Evolutionary conservation across 75 land plant species (phyloP).

Genomic region (Cunninghamia lanceolata): DNA sequence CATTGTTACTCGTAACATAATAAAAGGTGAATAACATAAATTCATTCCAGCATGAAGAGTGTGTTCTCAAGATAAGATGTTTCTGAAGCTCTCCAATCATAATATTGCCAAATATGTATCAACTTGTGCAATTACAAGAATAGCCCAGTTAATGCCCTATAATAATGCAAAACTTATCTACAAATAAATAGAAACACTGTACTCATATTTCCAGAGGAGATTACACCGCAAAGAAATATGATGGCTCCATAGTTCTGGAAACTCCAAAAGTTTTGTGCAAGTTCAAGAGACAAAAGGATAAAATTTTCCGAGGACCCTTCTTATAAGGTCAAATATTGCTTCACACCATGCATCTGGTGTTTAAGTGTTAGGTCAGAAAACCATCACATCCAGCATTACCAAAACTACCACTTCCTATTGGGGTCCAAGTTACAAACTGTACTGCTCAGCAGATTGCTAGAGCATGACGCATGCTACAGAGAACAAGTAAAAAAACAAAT

Average conservation of each 20-base stretch:
- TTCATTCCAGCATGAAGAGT: neutral
- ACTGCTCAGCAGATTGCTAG: neutral
- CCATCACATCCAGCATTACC: neutral
- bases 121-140: neutral
- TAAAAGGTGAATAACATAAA: neutral
- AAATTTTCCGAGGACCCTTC: neutral
- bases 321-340: neutral
- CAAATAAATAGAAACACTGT: neutral
- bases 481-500: neutral
- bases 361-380: neutral
- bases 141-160: neutral
- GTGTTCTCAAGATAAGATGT: neutral
- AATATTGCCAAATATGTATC: neutral
- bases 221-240: neutral
- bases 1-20: neutral
- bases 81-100: neutral
- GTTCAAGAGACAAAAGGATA: neutral
- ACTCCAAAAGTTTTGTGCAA: neutral
- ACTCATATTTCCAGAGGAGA: neutral
- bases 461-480: neutral
- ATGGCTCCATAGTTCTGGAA: neutral
- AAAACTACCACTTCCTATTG: neutral
- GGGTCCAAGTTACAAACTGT: neutral
- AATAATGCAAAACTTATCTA: conserved; percentile 1
- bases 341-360: neutral